Conservation (phyloP, 2,329 filamentous ascomycete species). For the Nemania diffusa region DNA sequence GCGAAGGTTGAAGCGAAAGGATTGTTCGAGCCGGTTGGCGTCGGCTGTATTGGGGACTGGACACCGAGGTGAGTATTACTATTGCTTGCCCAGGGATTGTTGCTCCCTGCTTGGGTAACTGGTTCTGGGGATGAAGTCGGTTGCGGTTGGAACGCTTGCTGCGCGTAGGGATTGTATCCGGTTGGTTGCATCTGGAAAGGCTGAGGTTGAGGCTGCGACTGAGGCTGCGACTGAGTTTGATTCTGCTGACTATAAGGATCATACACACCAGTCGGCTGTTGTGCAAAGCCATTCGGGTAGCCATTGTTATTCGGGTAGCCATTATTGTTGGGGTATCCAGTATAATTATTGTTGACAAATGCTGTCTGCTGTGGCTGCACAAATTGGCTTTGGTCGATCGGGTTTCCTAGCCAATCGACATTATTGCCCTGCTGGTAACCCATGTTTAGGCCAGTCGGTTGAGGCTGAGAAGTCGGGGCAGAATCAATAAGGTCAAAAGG, state of each 20-base stretch:
- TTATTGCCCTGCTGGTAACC: constrained; percentile 97
- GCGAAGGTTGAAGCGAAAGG: constrained; percentile 81
- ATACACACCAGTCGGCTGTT: constrained; percentile 73
- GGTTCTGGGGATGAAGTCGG: constrained; percentile 64
- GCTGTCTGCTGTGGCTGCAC: constrained; percentile 85
- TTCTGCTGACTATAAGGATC: constrained; percentile 73
- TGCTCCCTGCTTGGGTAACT: constrained; percentile 79
- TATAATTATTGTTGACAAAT: constrained; percentile 64
- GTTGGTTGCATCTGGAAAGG: constrained; percentile 62
- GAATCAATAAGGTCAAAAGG: constrained; percentile 84
- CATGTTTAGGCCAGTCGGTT: constrained; percentile 92
- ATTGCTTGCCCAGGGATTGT: constrained; percentile 89
- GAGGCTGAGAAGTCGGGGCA: constrained; percentile 67
- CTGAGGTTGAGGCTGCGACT: constrained; percentile 50
- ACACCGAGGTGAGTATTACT: constrained; percentile 59
- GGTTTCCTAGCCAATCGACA: constrained; percentile 97
- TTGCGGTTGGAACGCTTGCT: constrained; percentile 58
- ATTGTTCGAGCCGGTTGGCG: constrained; percentile 96
- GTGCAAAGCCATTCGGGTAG: constrained; percentile 74
- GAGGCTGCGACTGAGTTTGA: constrained; percentile 29
- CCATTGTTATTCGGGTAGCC: constrained; percentile 72
- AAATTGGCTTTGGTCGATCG: constrained; percentile 79
- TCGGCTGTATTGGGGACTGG: constrained; percentile 76
- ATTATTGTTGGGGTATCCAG: constrained; percentile 69
- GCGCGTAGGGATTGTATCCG: constrained; percentile 65